Evolutionary conservation across 768 basidiomycete species (phyloP), one percentile per base, ranked within the genome.

Genomic region (Serendipita sp.): DNA sequence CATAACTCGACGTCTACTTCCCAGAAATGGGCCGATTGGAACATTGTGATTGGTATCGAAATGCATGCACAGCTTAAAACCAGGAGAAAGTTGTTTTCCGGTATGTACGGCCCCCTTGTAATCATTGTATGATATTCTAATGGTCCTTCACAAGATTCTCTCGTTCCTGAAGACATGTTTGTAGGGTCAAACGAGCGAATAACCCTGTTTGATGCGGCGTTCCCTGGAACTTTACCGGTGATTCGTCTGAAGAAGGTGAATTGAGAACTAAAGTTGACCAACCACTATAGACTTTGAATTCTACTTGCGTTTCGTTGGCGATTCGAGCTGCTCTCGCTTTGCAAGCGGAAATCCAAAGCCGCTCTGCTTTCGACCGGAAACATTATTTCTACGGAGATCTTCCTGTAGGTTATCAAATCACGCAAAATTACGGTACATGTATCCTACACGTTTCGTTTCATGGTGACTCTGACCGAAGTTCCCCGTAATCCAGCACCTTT

Each of bases 351-450:
- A 77, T 95, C 62, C 88, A 88, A 67, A 67, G 68, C 0, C 77
- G 79, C 18, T 95, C 91, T 0, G 80, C 88, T 0, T 98, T 98
- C 69, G 96, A 98, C 73, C 79, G 96, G 68, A 99, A 99, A 72
- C 96, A 98, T 72, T 99, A 99, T 72, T 97, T 97, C 73, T 98
- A 99, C 71, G 81, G 90, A 3, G 96, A 98, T 73, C 79, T 96
- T 40, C 93, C 96, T 0, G 79, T 87, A 3, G 95, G 95, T 0
- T 98, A 93, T 73, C 96, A 99, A 74, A 95, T 99, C 66, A 99
- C 94, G 0, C 94, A 98, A 71, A 88, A 91, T 67, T 96, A 98
- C 73, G 82, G 91, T 91, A 66, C 67, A 76, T 18, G 23, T 23
- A 23, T 23, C 23, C 23, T 68, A 16, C 5, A 18, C 11, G 1